phyloP scores from a whole-genome alignment of 768 basidiomycete species.

The Gautieria morchelliformis region DNA sequence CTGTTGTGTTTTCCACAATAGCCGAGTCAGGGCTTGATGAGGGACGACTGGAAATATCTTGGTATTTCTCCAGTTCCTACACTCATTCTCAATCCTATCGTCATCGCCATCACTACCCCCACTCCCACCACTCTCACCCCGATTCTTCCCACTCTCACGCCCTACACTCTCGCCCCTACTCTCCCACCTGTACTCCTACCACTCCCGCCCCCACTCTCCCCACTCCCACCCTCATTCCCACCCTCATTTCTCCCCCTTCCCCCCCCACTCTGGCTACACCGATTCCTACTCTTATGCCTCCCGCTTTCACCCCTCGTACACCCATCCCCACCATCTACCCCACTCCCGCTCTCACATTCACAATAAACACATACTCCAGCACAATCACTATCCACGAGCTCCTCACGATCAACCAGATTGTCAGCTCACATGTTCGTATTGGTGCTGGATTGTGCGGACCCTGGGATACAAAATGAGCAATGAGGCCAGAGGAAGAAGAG shows the following conservation, averaged over 20 bases:
- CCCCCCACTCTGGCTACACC: not conserved
- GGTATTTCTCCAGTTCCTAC: not conserved
- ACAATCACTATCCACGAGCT: not conserved
- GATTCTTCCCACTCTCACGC: not conserved
- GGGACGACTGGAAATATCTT: not conserved
- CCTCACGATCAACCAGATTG: not conserved
- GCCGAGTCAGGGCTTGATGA: slow-evolving; percentile 1
- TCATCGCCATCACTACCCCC: not conserved
- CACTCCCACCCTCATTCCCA: no score
- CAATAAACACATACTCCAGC: not conserved
- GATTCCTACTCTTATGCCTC: not conserved
- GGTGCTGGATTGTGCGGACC: no score
- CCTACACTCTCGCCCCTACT: not conserved
- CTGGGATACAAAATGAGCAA: no score
- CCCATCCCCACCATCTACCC: not conserved
- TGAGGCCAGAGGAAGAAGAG: no score
- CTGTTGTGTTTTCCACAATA: not conserved
- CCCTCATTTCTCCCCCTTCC: not conserved
- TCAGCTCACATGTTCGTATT: no score
- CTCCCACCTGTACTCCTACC: not conserved
- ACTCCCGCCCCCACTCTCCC: not conserved
- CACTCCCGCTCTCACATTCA: not conserved
- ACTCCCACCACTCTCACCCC: not conserved
- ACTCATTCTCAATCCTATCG: not conserved
- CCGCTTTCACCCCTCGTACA: not conserved